Conservation (phyloP, 352 stramenopile genomes). For the Aphanomyces euteiches region DNA sequence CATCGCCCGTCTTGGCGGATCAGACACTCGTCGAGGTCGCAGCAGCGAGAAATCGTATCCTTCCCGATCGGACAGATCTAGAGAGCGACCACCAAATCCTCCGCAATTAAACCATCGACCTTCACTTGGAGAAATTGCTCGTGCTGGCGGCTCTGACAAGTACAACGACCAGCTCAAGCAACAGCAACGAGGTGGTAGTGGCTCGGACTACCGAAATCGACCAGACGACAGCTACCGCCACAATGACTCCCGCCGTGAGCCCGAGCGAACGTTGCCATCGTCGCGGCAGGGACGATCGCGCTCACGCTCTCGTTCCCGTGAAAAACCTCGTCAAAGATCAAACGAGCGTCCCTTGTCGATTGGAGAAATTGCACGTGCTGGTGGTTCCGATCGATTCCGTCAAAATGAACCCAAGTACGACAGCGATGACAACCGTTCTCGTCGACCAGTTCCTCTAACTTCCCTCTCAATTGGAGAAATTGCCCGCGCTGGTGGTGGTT, state of each 20-base stretch:
- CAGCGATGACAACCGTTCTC: not conserved
- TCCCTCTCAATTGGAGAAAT: not conserved
- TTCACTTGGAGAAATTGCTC: constrained; percentile 1
- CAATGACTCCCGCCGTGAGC: too few relatives aligned
- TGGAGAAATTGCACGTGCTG: not conserved
- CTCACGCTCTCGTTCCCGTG: not conserved
- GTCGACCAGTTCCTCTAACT: not conserved
- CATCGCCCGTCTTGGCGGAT: too few relatives aligned
- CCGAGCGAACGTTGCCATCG: too few relatives aligned
- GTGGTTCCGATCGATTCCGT: not conserved
- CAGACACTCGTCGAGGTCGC: too few relatives aligned
- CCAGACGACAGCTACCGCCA: too few relatives aligned
- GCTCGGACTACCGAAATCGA: too few relatives aligned
- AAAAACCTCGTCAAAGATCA: not conserved
- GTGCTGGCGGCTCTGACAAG: not conserved
- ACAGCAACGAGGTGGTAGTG: not conserved
- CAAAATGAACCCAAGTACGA: not conserved
- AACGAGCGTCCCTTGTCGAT: not conserved
- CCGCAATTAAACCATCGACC: too few relatives aligned
- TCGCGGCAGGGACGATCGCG: too few relatives aligned
- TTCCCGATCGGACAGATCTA: too few relatives aligned
- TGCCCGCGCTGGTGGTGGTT: constrained; percentile 6
- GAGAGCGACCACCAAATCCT: too few relatives aligned
- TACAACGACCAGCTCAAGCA: not conserved
- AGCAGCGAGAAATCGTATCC: too few relatives aligned